A percentile compares a stretch with the other conserved stretches of the same genome.
Conservation (phyloP, 2,329 filamentous ascomycete genomes). For the Aureobasidium subglaciale region DNA sequence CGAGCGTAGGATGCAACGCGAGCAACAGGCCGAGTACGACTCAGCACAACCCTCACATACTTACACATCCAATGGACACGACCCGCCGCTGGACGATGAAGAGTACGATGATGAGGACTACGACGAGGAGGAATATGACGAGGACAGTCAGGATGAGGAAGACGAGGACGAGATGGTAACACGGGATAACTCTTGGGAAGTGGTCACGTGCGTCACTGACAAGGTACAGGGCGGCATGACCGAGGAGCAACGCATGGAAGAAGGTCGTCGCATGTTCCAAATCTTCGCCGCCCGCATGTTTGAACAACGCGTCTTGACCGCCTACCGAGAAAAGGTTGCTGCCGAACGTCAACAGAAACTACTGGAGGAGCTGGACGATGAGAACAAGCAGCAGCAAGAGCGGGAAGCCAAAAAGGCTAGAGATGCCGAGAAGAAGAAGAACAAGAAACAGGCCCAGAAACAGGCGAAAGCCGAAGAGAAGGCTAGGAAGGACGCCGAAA, state of each 20-base stretch:
- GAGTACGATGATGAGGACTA: conserved; percentile 74
- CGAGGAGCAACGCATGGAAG: conserved; percentile 97
- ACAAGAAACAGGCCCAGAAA: conserved; percentile 85
- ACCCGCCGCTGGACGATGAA: conserved; percentile 65
- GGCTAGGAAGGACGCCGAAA: conserved; percentile 78
- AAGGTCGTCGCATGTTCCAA: conserved; percentile 97
- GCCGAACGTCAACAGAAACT: conserved; percentile 86
- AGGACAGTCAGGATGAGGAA: conserved; percentile 54
- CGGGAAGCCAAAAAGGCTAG: conserved; percentile 88
- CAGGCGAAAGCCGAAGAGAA: conserved; percentile 86
- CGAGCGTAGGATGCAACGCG: conserved; percentile 91
- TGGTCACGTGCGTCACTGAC: conserved; percentile 12
- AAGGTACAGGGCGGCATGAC: conserved; percentile 68
- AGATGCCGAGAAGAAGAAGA: conserved; percentile 91
- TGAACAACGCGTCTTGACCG: conserved; percentile 89
- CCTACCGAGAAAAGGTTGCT: conserved; percentile 96
- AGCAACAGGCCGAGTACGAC: conserved; percentile 75
- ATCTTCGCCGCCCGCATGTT: conserved; percentile 99
- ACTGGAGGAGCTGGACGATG: conserved; percentile 83
- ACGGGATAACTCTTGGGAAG: conserved; percentile 17
- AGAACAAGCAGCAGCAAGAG: conserved; percentile 66
- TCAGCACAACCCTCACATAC: conserved; percentile 51
- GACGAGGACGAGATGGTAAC: conserved; percentile 57
- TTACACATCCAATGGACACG: conserved; percentile 50
- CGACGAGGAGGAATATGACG: conserved; percentile 57